Base-by-base conservation (phyloP, 352 stramenopile genomes). In the Thraustotheca clavata region DNA sequence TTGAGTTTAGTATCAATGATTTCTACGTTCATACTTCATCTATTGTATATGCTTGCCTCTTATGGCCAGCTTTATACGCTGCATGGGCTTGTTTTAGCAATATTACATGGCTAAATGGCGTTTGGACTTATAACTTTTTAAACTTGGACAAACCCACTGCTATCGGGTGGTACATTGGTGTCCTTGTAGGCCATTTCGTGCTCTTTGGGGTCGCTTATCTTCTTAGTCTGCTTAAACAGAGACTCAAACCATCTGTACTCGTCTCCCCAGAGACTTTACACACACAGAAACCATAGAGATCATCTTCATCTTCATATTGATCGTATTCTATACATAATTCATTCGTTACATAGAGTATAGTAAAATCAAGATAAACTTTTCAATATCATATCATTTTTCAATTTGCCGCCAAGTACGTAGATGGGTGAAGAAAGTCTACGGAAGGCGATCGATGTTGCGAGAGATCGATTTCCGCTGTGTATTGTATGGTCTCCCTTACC, bases 401-500 rank as follows among this genome's bases (percentile, higher is more conserved):
- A n/a, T n/a, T n/a, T n/a, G n/a, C n/a, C n/a, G n/a, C n/a, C n/a
- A n/a, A n/a, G n/a, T n/a, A n/a, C n/a, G n/a, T n/a, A n/a, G n/a
- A n/a, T n/a, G n/a, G n/a, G n/a, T n/a, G n/a, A n/a, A n/a, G n/a
- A n/a, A n/a, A n/a, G n/a, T n/a, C 43, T 31, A 31, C 38, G 38
- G 20, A 16, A 20, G 16, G 43, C 11, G 26, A 39, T 65, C 6
- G 57, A 65, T 24, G 38, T 65, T 4, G 27, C 11, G 7, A 27
- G 39, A 24, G 38, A 77, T 20, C 80, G 81, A 49, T 97, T 89
- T 71, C 89, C 91, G 11, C 96, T 91, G 75, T 96, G 89, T 71
- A 85, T 98, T 57, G 88, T 97, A 38, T 97, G 91, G 90, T 94
- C 83, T 49, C 90, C 91, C 20, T 77, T 97, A 16, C 90, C 90